phyloP scores from a whole-genome alignment of 1,139 yeast genomes.

The Debaryomyces sp. region DNA sequence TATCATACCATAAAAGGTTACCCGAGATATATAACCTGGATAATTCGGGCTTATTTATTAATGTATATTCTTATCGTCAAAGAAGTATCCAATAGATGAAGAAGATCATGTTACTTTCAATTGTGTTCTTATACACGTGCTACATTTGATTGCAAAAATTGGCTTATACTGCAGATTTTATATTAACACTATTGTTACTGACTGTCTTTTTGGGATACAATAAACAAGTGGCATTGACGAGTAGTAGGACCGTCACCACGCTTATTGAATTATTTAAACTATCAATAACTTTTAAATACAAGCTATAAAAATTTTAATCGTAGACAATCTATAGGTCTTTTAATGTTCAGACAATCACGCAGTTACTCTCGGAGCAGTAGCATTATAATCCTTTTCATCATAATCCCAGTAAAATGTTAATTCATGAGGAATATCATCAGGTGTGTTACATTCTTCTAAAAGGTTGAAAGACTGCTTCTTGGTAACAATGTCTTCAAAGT shows the following conservation, averaged over 20 bases:
- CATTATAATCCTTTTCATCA: slow-evolving; percentile 8
- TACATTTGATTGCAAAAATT: not conserved
- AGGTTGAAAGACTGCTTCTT: slow-evolving; percentile 35
- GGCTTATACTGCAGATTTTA: not conserved
- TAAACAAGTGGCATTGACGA: not conserved
- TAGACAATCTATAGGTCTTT: not conserved
- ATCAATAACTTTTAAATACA: not conserved
- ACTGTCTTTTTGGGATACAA: not conserved
- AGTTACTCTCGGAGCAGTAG: slow-evolving; percentile 9
- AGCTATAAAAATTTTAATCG: not conserved
- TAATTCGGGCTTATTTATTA: not conserved
- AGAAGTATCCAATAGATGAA: not conserved
- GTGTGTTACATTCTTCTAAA: slow-evolving; percentile 33
- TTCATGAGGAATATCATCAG: slow-evolving; percentile 19
- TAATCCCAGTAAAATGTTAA: slow-evolving; percentile 42
- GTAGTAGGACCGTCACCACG: not conserved
- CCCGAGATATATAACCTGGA: not conserved
- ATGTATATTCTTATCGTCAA: not conserved
- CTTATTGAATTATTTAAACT: not conserved
- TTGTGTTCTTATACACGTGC: not conserved
- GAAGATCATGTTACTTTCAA: too few species aligned
- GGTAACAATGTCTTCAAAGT: slow-evolving; percentile 36
- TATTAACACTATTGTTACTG: not conserved
- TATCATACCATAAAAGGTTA: not conserved
- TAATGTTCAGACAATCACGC: slow-evolving; percentile 1